phyloP scores from a whole-genome alignment of 2,329 filamentous ascomycete species.

The Gliomastix tumulicola region DNA sequence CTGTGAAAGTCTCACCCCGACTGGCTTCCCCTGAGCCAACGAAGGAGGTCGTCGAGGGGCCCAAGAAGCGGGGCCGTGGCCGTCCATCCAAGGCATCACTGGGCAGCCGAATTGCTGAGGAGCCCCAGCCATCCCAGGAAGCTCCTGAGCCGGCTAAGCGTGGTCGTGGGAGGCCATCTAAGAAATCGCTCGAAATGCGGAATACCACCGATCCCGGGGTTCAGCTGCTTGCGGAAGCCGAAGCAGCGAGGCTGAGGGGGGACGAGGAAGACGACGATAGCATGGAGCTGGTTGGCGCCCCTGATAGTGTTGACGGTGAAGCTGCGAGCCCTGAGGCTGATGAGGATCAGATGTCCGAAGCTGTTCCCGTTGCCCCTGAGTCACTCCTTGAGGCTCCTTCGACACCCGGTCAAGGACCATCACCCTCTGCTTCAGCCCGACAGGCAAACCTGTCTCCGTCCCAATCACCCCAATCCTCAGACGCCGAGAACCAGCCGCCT shows the following conservation, averaged over 20 bases:
- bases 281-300: neutral
- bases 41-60: constrained; percentile 1
- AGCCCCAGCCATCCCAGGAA: constrained; percentile 2
- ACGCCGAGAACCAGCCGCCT: constrained; percentile 74
- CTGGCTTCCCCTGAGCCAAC: constrained; percentile 1
- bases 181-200: constrained; percentile 16
- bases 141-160: constrained; percentile 15
- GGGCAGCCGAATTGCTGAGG: constrained; percentile 8
- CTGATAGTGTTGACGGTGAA: neutral
- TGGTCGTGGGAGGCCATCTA: constrained; percentile 20
- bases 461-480: constrained; percentile 66
- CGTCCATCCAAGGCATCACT: constrained; percentile 21
- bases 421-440: constrained; percentile 27
- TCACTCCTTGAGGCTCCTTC: constrained; percentile 2
- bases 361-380: neutral
- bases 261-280: constrained; percentile 3
- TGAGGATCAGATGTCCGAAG: neutral
- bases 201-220: neutral
- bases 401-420: constrained; percentile 1
- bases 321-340: neutral
- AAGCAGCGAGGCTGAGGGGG: constrained; percentile 3
- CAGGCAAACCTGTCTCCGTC: constrained; percentile 55
- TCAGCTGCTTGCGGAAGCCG: neutral
- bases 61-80: constrained; percentile 19
- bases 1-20: no score